phyloP scores from a whole-genome alignment of 2,329 filamentous ascomycete species.

The Leptoxyphium fumago region DNA sequence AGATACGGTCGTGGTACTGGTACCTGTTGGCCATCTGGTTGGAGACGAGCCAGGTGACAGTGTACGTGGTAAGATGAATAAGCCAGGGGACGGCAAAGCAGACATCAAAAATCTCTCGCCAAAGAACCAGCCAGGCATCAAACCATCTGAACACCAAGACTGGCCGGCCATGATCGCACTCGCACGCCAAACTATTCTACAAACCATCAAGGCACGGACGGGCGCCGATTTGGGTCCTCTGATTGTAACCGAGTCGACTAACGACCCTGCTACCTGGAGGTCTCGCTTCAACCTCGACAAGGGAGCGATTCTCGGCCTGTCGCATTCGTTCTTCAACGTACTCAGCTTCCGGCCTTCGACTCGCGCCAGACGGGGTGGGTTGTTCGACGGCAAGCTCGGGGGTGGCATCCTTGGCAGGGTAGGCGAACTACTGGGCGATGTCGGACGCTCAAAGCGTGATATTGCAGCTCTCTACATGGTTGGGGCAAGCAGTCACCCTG shows the following conservation, averaged over 20 bases:
- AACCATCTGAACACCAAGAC: constrained; percentile 35
- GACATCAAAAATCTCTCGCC: constrained; percentile 13
- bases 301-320: constrained; percentile 58
- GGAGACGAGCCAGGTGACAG: constrained; percentile 6
- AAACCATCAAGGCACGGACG: constrained; percentile 46
- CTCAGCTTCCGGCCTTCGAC: constrained; percentile 51
- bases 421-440: constrained; percentile 13
- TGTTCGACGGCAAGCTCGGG: constrained; percentile 22
- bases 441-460: constrained; percentile 14
- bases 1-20: constrained; percentile 54
- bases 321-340: constrained; percentile 61
- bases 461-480: constrained; percentile 51
- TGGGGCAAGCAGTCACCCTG: constrained; percentile 60
- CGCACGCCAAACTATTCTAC: constrained; percentile 46
- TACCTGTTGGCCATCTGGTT: constrained; percentile 55
- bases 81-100: constrained; percentile 1
- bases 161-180: constrained; percentile 46
- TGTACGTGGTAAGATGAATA: neutral
- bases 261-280: constrained; percentile 53
- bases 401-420: constrained; percentile 11
- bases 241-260: constrained; percentile 48
- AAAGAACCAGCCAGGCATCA: constrained; percentile 22
- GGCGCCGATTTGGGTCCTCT: constrained; percentile 36
- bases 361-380: constrained; percentile 35
- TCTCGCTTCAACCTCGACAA: constrained; percentile 58